Evolutionary conservation across 176 grass and related monocot genomes (phyloP).

Genomic region (Rhynchospora tenuis): DNA sequence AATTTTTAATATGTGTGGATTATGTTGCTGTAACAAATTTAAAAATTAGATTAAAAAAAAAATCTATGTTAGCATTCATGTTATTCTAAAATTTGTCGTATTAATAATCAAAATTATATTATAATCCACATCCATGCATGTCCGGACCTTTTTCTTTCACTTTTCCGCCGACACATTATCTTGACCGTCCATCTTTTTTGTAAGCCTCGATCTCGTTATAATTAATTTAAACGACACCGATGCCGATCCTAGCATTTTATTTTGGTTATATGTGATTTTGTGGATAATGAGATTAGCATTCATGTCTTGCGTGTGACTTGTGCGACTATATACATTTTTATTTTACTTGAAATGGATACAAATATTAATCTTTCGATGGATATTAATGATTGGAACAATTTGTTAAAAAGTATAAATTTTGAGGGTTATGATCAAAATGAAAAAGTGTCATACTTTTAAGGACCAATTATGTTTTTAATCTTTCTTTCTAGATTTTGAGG

Average conservation of each 20-base stretch:
- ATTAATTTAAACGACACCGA: neutral
- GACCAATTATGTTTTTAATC: neutral
- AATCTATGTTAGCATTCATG: neutral
- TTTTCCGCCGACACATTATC: too few species aligned
- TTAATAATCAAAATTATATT: too few species aligned
- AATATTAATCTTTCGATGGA: neutral
- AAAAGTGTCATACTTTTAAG: neutral
- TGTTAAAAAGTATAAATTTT: neutral
- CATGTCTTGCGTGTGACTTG: neutral
- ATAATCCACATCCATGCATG: too few species aligned
- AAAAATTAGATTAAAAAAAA: neutral
- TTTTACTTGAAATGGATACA: neutral
- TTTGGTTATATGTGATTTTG: neutral
- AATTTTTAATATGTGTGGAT: too few species aligned
- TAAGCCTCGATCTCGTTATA: too few species aligned
- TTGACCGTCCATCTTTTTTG: too few species aligned
- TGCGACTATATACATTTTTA: neutral
- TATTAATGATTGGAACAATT: neutral
- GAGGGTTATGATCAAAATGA: neutral
- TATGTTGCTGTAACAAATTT: neutral
- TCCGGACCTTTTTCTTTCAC: too few species aligned
- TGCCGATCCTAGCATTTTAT: neutral
- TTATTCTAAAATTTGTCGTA: neutral
- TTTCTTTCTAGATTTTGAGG: too few species aligned
- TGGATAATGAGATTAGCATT: neutral